Percentiles rank a stretch among this genome's conserved stretches.
Evolutionary conservation across 495 filamentous ascomycete species (phyloP).

Genomic region (Bathelium albidoporum): DNA sequence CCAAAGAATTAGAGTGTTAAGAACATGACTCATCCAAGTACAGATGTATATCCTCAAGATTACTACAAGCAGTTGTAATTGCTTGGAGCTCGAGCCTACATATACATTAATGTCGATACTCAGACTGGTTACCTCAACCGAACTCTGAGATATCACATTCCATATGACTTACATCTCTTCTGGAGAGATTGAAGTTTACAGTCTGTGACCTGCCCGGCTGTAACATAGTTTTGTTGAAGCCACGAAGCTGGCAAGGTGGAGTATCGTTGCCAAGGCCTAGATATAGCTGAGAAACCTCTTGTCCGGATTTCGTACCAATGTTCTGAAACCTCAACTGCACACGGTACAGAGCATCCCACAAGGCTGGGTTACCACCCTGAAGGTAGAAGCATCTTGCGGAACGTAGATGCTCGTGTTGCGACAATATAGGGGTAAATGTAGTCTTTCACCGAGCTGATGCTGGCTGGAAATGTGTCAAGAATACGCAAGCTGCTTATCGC

Average conservation of each 20-base stretch:
- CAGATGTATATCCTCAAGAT: too few species aligned
- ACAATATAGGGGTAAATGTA: constrained; percentile 12
- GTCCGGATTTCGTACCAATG: neutral
- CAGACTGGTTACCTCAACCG: neutral
- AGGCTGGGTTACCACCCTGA: neutral
- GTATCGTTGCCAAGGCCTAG: constrained; percentile 10
- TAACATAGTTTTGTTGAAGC: constrained; percentile 47
- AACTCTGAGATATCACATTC: constrained; percentile 34
- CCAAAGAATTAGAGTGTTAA: too few species aligned
- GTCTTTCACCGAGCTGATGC: constrained; percentile 7
- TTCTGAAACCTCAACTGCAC: neutral
- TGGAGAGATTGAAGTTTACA: constrained; percentile 39
- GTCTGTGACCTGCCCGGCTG: constrained; percentile 34
- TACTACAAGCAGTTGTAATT: neutral
- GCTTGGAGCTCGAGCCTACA: neutral
- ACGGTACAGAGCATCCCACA: constrained; percentile 4
- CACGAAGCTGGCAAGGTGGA: constrained; percentile 45
- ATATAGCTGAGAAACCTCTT: constrained; percentile 3
- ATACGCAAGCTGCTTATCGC: too few species aligned
- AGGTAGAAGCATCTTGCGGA: neutral
- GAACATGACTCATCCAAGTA: too few species aligned
- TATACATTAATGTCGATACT: neutral
- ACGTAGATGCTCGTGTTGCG: neutral
- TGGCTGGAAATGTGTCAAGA: neutral
- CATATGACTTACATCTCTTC: constrained; percentile 49